Percentiles rank a stretch among this genome's conserved stretches.
These are phyloP conservation scores for Plenodomus lindquistii DNA, from an alignment of 2,329 filamentous ascomycete species.

Conservation along the genomic window DNA sequence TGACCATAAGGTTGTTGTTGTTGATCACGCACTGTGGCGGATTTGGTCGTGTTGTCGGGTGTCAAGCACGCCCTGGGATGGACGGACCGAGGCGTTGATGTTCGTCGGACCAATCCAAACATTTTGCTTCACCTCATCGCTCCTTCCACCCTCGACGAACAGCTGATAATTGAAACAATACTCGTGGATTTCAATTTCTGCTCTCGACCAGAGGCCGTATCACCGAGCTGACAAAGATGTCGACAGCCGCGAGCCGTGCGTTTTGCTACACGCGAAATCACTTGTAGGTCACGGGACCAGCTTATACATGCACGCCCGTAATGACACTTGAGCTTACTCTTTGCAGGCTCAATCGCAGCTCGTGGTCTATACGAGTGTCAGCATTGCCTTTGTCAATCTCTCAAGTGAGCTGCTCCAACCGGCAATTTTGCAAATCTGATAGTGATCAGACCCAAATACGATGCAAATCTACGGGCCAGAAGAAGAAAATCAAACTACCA, in stretches of 20 bases:
- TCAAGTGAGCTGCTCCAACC: neutral
- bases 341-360: neutral
- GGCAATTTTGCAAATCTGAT: neutral
- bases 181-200: neutral
- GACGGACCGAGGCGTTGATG: neutral
- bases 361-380: neutral
- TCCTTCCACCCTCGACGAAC: no score
- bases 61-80: neutral
- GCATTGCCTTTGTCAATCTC: neutral
- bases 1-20: no score
- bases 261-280: neutral
- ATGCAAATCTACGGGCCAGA: no score
- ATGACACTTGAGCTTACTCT: neutral
- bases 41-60: neutral
- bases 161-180: no score
- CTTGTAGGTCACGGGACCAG: slow-evolving; percentile 1
- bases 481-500: no score
- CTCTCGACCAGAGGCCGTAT: neutral
- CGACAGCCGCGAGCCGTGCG: no score
- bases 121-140: neutral
- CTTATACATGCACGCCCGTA: neutral
- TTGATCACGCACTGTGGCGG: no score
- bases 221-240: neutral
- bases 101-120: neutral
- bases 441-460: neutral